Base-by-base conservation (phyloP, 169 alveolate genomes). In the Plasmodium berghei region DNA sequence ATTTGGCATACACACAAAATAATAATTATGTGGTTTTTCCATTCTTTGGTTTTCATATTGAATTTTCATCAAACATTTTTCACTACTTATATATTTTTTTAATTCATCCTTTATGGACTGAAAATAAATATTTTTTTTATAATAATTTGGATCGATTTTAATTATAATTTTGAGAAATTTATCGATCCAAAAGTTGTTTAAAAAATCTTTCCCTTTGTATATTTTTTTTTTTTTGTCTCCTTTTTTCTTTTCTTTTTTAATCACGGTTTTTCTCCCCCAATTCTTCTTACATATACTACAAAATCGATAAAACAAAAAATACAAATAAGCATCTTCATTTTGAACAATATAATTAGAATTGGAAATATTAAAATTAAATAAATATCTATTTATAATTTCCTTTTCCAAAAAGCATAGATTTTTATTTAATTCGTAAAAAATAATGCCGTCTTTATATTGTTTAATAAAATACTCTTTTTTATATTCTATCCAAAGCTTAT, bases 361-460 rank as follows among this genome's bases (percentile, higher is more conserved):
- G 4, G 9, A 61, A 56, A 83, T 83, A 61, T 26, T 71, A 16
- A 83, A 22, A 26, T 72, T 66, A 48, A 67, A 67, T 1, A 83
- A 61, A 2, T 18, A 83, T 61, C 90, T 69, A 72, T 83, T 83
- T 18, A 83, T 16, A 4, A 48, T 83, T 20, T 83, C 85, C 20
- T 83, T 83, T 59, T 83, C 73, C 40, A 58, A 9, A 48, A 56
- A 83, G 10, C 66, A 83, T n/a, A 69, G 4, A 34, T 83, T 40
- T 70, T 64, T 83, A 2, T 70, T 83, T 56, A 83, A 26, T 48
- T 83, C 90, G 8, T 34, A 34, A 22, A 64, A 20, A 8, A 28
- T 45, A 12, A 16, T 42, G 9, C 6, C 14, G 1, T 34, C 14
- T 45, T 55, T 12, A 20, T 42, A 10, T 12, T 52, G 26, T 28